A percentile compares a stretch with the other conserved stretches of the same genome.
Conservation (phyloP, 495 filamentous ascomycete species). For the Usnea hakonensis region DNA sequence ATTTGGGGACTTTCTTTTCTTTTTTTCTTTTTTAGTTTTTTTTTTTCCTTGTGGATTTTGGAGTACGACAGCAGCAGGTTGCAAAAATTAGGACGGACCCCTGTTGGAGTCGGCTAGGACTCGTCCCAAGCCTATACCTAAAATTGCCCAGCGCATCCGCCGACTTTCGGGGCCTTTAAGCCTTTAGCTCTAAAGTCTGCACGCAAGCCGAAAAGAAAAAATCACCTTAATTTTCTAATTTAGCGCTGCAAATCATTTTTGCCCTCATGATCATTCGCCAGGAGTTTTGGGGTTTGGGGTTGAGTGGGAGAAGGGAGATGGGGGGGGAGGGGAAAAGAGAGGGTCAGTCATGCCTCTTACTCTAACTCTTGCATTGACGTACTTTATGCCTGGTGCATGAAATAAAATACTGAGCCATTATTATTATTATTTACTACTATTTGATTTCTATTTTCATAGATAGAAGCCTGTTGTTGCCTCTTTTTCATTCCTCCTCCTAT, state of each 20-base stretch:
- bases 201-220: slow-evolving; percentile 10
- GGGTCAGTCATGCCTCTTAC: slow-evolving; percentile 9
- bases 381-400: background rate
- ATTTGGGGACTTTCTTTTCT: slow-evolving; percentile 6
- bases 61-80: background rate
- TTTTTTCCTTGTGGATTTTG: background rate
- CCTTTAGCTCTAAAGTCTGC: slow-evolving; percentile 3
- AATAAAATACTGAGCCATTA: background rate
- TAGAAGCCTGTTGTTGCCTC: slow-evolving; percentile 16
- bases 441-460: background rate
- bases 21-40: background rate
- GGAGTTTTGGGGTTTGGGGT: slow-evolving; percentile 9
- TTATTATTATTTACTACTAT: no score
- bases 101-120: slow-evolving; percentile 8
- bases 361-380: background rate
- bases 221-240: background rate
- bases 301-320: no score
- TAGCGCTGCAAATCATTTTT: slow-evolving; percentile 18
- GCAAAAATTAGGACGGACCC: background rate
- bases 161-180: slow-evolving; percentile 14
- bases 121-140: background rate
- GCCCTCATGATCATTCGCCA: slow-evolving; percentile 24
- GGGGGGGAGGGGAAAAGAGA: background rate
- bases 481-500: slow-evolving; percentile 1
- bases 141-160: slow-evolving; percentile 6